These are phyloP conservation scores for Pouteria campechiana DNA, from an alignment of 179 eudicot species.

Conservation along the genomic window DNA sequence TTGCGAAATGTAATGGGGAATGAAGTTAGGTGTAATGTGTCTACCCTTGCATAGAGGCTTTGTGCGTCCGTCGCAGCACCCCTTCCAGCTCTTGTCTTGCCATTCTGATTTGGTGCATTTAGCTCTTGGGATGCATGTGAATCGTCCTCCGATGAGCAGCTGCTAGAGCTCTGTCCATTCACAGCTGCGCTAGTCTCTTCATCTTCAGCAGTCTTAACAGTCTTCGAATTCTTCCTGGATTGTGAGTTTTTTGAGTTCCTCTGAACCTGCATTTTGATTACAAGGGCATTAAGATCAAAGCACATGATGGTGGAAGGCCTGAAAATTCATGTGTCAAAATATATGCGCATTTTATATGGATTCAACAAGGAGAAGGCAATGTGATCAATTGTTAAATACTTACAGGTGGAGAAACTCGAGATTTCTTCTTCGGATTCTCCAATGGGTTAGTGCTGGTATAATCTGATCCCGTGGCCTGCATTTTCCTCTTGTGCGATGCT, in stretches of 20 bases:
- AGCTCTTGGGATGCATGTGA: constrained; percentile 27
- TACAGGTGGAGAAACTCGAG: constrained; percentile 34
- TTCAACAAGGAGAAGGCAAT: too few relatives aligned
- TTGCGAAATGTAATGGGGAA: too few relatives aligned
- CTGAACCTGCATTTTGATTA: constrained; percentile 21
- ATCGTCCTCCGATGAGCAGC: constrained; percentile 36
- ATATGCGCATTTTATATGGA: too few relatives aligned
- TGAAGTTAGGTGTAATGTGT: too few relatives aligned
- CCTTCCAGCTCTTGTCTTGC: constrained; percentile 56
- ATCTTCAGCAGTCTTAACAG: background rate
- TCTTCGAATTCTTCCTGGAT: constrained; percentile 15
- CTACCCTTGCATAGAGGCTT: constrained; percentile 92
- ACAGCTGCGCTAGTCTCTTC: constrained; percentile 8
- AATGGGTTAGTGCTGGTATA: background rate
- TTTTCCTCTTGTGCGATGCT: constrained; percentile 28
- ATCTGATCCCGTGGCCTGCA: background rate
- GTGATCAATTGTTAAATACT: constrained; percentile 3
- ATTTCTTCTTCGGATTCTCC: constrained; percentile 35
- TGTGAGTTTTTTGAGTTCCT: constrained; percentile 20
- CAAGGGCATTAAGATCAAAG: too few relatives aligned
- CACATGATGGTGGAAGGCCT: too few relatives aligned
- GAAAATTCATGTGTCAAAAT: too few relatives aligned
- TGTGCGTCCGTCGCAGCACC: constrained; percentile 94
- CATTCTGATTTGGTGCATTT: constrained; percentile 19
- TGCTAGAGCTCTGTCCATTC: constrained; percentile 15